Percentiles rank a stretch among this genome's conserved stretches.
Evolutionary conservation across 495 filamentous ascomycete species (phyloP).

Genomic region (Baudoinia panamericana): DNA sequence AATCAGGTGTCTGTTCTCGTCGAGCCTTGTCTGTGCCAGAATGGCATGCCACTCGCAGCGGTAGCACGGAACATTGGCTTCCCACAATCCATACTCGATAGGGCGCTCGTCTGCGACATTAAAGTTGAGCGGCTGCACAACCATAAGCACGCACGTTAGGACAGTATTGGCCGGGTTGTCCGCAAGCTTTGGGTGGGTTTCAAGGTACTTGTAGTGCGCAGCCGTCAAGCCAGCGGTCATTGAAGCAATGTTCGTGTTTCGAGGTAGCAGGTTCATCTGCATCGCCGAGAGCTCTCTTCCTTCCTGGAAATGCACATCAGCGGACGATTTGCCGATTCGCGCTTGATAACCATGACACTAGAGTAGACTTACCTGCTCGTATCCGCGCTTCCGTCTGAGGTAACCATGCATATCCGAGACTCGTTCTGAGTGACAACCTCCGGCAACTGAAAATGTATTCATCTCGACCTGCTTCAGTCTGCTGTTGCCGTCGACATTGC

Average conservation of each 20-base stretch:
- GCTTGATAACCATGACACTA: no score
- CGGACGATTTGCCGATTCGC: no score
- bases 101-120: conserved; percentile 23
- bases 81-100: conserved; percentile 20
- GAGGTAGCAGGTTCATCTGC: conserved; percentile 17
- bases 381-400: no score
- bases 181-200: neutral
- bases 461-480: conserved; percentile 23
- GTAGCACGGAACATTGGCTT: conserved; percentile 12
- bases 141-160: conserved; percentile 15
- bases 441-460: conserved; percentile 21
- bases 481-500: neutral
- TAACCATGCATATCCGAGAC: conserved; percentile 19
- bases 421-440: conserved; percentile 16
- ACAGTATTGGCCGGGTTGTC: no score
- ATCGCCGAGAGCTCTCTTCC: no score
- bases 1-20: conserved; percentile 1
- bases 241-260: conserved; percentile 5
- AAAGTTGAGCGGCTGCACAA: conserved; percentile 22
- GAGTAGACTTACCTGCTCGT: no score
- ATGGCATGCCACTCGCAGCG: conserved; percentile 14
- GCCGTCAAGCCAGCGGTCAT: conserved; percentile 8
- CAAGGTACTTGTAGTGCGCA: conserved; percentile 9
- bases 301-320: no score
- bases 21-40: conserved; percentile 1